A percentile compares a stretch with the other conserved stretches of the same genome.
Conservation (phyloP, 495 filamentous ascomycete species). For the Penicillium silybi region DNA sequence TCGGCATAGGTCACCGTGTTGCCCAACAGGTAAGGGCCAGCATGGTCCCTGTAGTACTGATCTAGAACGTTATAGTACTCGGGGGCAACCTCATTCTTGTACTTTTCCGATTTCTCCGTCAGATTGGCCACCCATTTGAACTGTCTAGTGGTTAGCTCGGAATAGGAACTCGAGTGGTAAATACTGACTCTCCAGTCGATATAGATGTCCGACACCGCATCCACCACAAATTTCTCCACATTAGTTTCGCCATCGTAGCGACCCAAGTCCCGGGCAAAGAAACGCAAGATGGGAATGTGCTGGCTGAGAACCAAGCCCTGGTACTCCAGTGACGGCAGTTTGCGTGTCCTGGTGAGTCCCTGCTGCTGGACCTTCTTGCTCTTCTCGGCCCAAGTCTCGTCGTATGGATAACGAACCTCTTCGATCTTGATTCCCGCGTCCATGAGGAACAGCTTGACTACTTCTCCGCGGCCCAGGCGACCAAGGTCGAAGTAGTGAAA, state of each 20-base stretch:
- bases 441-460: slow-evolving; percentile 35
- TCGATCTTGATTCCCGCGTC: slow-evolving; percentile 41
- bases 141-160: slow-evolving; percentile 7
- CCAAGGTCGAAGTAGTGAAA: slow-evolving; percentile 40
- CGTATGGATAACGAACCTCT: slow-evolving; percentile 36
- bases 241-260: slow-evolving; percentile 37
- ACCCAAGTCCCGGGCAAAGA: slow-evolving; percentile 34
- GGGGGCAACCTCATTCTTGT: slow-evolving; percentile 23
- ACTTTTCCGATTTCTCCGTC: slow-evolving; percentile 6
- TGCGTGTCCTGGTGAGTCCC: slow-evolving; percentile 30
- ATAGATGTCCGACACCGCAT: slow-evolving; percentile 42
- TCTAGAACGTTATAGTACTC: slow-evolving; percentile 24
- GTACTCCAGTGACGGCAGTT: slow-evolving; percentile 39
- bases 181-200: slow-evolving; percentile 33
- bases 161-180: not conserved
- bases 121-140: slow-evolving; percentile 24
- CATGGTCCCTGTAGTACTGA: slow-evolving; percentile 20
- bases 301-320: slow-evolving; percentile 33
- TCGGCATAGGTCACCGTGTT: slow-evolving; percentile 30
- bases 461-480: slow-evolving; percentile 42
- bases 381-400: slow-evolving; percentile 34
- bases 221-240: slow-evolving; percentile 39
- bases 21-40: slow-evolving; percentile 31
- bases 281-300: slow-evolving; percentile 40
- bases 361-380: slow-evolving; percentile 28